Evolutionary conservation across 2,329 filamentous ascomycete genomes (phyloP), one percentile per base, ranked within the genome.

Genomic region (Rhinocladiella similis): DNA sequence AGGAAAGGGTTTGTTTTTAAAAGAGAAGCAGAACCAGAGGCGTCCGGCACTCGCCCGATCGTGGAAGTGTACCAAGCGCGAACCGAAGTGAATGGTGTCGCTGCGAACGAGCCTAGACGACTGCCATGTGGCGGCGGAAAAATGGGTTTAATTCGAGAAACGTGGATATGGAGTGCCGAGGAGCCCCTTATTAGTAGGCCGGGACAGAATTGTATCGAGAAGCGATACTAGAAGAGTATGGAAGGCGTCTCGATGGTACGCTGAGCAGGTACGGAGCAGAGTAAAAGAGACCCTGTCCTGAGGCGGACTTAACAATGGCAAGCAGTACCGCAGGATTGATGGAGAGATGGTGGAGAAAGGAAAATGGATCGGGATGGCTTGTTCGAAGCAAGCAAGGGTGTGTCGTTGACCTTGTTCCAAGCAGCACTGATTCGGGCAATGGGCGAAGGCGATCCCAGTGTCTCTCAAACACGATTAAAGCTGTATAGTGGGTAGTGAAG

Each of bases 71-170:
- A 39, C n/a, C 36, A 39, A 16, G 36, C 36, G 36, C 36, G 36
- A 39, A 39, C 36, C 36, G 36, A 39, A 39, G 13, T 39, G 42
- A 47, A 18, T 22, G 29, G 42, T 36, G 14, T 41, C 38, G 16
- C n/a, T 38, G 41, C 41, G 29, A 27, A 35, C 7, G 20, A 41
- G 27, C 20, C 29, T 36, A 39, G 33, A 48, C 19, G 13, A n/a
- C 22, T 47, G 36, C 52, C 52, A 49, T 54, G 52, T 54, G 52
- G 52, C 45, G 48, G 49, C 16, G 7, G 16, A 43, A n/a, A n/a
- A 16, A n/a, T n/a, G 10, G 18, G 43, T 3, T 13, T 22, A 27
- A 49, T 42, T 49, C 36, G 52, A 49, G 36, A 54, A 39, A 48
- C 42, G 50, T 53, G 50, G 27, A 38, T 38, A 43, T 51, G 49